Conservation (phyloP, 2,329 filamentous ascomycete species). For the Waltergamsia citrina region DNA sequence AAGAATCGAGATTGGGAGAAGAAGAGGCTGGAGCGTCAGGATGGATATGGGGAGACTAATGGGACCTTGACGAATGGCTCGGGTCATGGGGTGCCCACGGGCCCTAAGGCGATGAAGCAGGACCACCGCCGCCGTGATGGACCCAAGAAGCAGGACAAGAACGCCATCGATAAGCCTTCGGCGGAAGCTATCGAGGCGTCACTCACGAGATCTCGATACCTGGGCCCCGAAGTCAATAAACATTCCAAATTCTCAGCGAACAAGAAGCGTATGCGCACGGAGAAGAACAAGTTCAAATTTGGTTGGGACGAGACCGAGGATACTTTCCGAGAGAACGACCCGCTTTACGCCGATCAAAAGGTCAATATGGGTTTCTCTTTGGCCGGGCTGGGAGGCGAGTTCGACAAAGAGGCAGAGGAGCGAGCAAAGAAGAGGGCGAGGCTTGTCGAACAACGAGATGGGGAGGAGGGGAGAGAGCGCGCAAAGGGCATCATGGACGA, state of each 20-base stretch:
- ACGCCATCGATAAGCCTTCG: constrained; percentile 26
- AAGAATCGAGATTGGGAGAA: constrained; percentile 58
- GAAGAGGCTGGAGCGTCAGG: constrained; percentile 18
- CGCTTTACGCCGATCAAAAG: constrained; percentile 48
- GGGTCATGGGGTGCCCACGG: constrained; percentile 51
- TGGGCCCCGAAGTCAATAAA: constrained; percentile 80
- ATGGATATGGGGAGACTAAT: constrained; percentile 8
- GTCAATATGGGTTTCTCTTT: constrained; percentile 24
- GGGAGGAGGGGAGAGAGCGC: constrained; percentile 64
- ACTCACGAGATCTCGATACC: constrained; percentile 72
- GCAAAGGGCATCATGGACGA: constrained; percentile 78
- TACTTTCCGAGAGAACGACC: constrained; percentile 60
- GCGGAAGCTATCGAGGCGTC: constrained; percentile 62
- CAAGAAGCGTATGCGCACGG: constrained; percentile 89
- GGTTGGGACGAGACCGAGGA: constrained; percentile 96
- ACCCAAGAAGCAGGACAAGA: constrained; percentile 24
- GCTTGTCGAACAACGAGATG: constrained; percentile 65
- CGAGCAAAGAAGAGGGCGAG: constrained; percentile 50
- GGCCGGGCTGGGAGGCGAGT: constrained; percentile 39
- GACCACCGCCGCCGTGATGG: constrained; percentile 30
- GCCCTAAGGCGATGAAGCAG: constrained; percentile 55
- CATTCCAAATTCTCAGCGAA: constrained; percentile 82
- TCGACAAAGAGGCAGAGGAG: constrained; percentile 45
- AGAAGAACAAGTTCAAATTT: constrained; percentile 97
- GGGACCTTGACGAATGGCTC: constrained; percentile 7